Conservation (phyloP, 2,329 filamentous ascomycete species). For the Talaromyces amestolkiae region DNA sequence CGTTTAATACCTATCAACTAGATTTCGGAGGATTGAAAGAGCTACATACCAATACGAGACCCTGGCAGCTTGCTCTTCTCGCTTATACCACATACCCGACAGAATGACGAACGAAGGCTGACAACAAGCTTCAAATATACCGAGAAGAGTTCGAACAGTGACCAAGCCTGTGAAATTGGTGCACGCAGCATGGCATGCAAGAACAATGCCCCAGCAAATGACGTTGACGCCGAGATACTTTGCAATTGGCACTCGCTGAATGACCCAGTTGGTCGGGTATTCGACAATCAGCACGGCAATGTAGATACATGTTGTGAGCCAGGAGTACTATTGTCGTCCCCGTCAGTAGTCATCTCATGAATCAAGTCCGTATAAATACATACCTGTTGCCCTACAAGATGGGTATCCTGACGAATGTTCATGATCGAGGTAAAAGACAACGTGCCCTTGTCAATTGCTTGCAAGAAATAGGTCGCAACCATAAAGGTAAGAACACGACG, state of each 20-base stretch:
- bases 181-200: constrained; percentile 62
- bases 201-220: constrained; percentile 60
- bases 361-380: not conserved
- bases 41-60: constrained; percentile 63
- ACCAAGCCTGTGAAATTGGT: constrained; percentile 60
- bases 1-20: not conserved
- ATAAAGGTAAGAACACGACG: constrained; percentile 66
- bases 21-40: not conserved
- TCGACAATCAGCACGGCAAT: constrained; percentile 69
- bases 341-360: not conserved
- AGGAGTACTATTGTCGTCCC: constrained; percentile 54
- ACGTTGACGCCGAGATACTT: constrained; percentile 66
- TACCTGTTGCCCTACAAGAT: constrained; percentile 33
- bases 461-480: constrained; percentile 71
- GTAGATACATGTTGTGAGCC: constrained; percentile 73
- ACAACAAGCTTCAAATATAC: constrained; percentile 68
- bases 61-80: constrained; percentile 64
- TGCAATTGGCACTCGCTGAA: constrained; percentile 64
- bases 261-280: constrained; percentile 67
- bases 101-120: constrained; percentile 68
- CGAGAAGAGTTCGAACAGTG: constrained; percentile 62
- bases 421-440: constrained; percentile 45
- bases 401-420: constrained; percentile 46
- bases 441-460: constrained; percentile 47
- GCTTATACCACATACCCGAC: constrained; percentile 68